A percentile compares a stretch with the other conserved stretches of the same genome.
Conservation (phyloP, 2,329 filamentous ascomycete species). For the Juglanconis oblonga region DNA sequence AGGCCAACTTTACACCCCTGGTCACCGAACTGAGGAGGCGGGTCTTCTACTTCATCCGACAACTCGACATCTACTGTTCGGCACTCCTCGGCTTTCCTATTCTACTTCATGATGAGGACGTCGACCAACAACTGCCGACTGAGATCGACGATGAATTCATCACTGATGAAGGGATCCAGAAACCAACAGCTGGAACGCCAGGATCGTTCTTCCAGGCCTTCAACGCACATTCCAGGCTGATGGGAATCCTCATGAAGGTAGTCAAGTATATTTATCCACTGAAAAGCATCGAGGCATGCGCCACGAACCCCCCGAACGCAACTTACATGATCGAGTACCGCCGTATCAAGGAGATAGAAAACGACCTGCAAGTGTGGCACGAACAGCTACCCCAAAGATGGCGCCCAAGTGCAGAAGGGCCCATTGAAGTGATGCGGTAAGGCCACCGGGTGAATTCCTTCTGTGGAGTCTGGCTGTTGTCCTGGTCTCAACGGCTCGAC, state of each 20-base stretch:
- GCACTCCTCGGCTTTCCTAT: constrained; percentile 65
- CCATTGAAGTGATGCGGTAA: constrained; percentile 73
- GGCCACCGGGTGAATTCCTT: constrained; percentile 25
- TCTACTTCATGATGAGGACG: constrained; percentile 60
- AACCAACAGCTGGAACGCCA: constrained; percentile 52
- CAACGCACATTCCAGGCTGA: constrained; percentile 63
- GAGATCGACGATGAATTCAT: constrained; percentile 68
- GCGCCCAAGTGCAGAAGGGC: constrained; percentile 74
- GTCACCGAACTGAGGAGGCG: constrained; percentile 62
- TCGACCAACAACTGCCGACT: constrained; percentile 63
- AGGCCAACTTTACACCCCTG: constrained; percentile 59
- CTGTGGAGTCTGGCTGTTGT: background rate
- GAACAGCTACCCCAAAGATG: constrained; percentile 70
- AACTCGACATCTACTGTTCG: constrained; percentile 69
- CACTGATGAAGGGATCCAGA: constrained; percentile 53
- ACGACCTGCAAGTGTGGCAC: constrained; percentile 61
- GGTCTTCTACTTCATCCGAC: constrained; percentile 66
- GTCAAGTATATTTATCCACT: constrained; percentile 65
- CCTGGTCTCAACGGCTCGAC: background rate
- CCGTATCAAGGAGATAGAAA: constrained; percentile 63
- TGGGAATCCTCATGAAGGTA: constrained; percentile 63
- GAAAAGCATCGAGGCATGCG: constrained; percentile 50
- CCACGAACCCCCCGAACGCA: constrained; percentile 32
- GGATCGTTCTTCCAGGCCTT: constrained; percentile 60
- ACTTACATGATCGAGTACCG: constrained; percentile 63